phyloP scores from a whole-genome alignment of 345 rosid species.

The Corymbia maculata region DNA sequence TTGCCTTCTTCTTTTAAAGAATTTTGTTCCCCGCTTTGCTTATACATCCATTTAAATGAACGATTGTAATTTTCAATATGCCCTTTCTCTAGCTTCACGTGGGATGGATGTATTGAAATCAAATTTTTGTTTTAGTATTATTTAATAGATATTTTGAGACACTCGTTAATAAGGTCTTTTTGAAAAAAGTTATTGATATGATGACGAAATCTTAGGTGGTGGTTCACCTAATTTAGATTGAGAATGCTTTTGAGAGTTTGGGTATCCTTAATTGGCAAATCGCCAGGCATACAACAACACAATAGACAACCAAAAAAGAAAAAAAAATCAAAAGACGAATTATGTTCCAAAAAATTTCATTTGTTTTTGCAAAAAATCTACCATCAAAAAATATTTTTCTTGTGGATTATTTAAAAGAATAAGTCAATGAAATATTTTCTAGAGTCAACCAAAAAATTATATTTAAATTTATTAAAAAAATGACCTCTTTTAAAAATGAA shows the following conservation, averaged over 20 bases:
- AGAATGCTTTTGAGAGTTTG: background rate
- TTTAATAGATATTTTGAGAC: background rate
- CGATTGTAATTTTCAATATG: background rate
- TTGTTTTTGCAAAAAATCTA: background rate
- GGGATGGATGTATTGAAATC: background rate
- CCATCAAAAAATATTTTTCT: background rate
- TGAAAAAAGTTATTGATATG: background rate
- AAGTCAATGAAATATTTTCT: background rate
- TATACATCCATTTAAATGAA: background rate
- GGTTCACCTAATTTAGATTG: background rate
- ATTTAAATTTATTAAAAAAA: background rate
- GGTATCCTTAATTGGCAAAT: background rate
- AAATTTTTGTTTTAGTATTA: background rate
- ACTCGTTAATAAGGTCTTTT: fast-evolving
- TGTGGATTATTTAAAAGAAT: background rate
- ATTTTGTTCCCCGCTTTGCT: background rate
- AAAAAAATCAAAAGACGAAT: fast-evolving
- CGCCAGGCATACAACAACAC: background rate
- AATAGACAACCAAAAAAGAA: background rate
- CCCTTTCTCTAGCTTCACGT: background rate
- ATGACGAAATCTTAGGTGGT: fast-evolving
- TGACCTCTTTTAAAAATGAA: background rate
- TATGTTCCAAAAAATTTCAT: background rate
- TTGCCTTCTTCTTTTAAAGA: background rate
- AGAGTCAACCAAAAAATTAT: background rate